Conservation (phyloP, 2,329 filamentous ascomycete species). For the Trichoderma sp. region DNA sequence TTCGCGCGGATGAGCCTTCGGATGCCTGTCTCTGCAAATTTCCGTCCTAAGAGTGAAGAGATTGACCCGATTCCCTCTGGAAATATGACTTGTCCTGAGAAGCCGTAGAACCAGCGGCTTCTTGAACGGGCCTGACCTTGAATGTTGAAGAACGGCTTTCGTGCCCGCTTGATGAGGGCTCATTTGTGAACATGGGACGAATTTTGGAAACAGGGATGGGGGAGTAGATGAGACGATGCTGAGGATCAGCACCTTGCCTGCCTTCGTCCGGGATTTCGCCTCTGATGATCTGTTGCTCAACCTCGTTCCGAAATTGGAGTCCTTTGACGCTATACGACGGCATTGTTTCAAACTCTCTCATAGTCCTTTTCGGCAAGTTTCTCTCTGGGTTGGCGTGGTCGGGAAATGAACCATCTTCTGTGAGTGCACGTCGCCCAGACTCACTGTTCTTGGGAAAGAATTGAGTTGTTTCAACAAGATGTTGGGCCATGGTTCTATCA, state of each 20-base stretch:
- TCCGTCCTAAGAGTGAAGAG: not conserved
- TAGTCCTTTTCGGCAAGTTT: not conserved
- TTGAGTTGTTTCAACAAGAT: not conserved
- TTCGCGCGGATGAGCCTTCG: slow-evolving; percentile 23
- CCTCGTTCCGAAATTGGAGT: not conserved
- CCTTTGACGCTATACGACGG: not conserved
- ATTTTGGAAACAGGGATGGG: slow-evolving; percentile 24
- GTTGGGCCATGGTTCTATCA: not conserved
- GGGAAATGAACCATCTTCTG: not conserved
- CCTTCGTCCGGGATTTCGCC: not conserved
- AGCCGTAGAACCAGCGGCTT: not conserved
- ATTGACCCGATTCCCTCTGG: slow-evolving; percentile 11
- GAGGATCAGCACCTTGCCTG: not conserved
- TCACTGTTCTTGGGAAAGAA: not conserved
- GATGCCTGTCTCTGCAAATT: slow-evolving; percentile 11
- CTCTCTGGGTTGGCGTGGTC: not conserved
- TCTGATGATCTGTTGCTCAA: not conserved
- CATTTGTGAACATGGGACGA: slow-evolving; percentile 19
- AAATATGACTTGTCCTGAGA: slow-evolving; percentile 5
- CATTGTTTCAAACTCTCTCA: not conserved
- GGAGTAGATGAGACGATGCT: slow-evolving; percentile 19
- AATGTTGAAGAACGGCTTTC: slow-evolving; percentile 15
- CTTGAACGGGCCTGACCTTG: slow-evolving; percentile 16
- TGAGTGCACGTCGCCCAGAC: not conserved
- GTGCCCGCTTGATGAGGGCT: not conserved